Base-by-base conservation (phyloP, 106 monocot genomes). In the Acorus calamus region DNA sequence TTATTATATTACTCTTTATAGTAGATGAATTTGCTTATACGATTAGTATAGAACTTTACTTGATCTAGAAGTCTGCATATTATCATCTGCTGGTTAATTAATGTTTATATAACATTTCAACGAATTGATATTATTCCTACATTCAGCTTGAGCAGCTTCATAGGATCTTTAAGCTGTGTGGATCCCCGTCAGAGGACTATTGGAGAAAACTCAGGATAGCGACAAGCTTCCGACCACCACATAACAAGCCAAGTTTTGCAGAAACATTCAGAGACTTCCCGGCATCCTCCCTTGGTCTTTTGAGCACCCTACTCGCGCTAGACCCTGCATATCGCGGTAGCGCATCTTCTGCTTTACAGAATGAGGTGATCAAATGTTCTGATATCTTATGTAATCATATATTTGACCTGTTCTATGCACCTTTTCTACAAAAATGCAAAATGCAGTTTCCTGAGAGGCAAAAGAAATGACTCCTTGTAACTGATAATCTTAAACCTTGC, bases 91-190 rank as follows among this genome's bases (percentile, higher is more conserved):
- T 28, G 28, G 28, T 28, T 28, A 28, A 28, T 28, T 28, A 28
- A 28, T 28, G 28, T 28, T 28, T 28, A 1, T 28, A 1, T 28
- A 28, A 28, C 28, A 28, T 28, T 28, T 28, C 28, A 28, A 28
- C 28, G 0, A 28, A 28, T 28, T 28, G 28, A 53, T 11, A 44
- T 7, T 59, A 14, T 6, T 59, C 6, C n/a, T 5, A 44, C n/a
- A 55, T 79, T 52, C 69, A 73, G 64, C 61, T 74, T 63, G 79
- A 80, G 56, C 79, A 80, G 62, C 74, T 80, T 2, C 66, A 71
- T 49, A 71, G 57, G 59, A 75, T 80, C 52, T 80, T 75, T 75
- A 80, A 66, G 71, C 62, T 80, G 6, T 80, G 79, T 71, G 79
- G 79, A 62, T 69, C 79, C 11, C 74, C 74, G 12, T 47, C 74